phyloP scores from a whole-genome alignment of 1,284 basidiomycete genomes.

The Boletellus deceptivus region DNA sequence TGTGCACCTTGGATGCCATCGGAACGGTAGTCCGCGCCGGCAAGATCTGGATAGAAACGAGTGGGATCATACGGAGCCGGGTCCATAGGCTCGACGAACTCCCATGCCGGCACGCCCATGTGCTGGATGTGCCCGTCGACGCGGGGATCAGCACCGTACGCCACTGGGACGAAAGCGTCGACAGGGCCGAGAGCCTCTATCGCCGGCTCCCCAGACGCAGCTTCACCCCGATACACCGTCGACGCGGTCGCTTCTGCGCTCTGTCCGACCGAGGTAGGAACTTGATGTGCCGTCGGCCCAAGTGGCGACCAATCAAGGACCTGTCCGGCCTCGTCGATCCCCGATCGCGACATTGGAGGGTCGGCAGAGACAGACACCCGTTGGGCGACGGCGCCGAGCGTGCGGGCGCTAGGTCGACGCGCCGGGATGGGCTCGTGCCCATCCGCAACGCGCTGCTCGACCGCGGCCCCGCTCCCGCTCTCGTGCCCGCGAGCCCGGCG shows the following conservation, averaged over 20 bases:
- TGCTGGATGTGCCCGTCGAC: too few relatives aligned
- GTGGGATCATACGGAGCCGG: neutral
- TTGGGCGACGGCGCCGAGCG: neutral
- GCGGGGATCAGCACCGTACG: too few relatives aligned
- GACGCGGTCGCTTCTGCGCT: too few relatives aligned
- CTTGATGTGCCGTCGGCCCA: neutral
- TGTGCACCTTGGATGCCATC: neutral
- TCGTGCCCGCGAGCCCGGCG: neutral
- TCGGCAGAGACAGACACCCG: neutral
- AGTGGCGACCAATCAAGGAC: neutral
- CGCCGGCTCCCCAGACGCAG: too few relatives aligned
- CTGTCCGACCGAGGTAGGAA: neutral
- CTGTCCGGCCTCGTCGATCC: neutral
- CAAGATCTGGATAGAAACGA: neutral
- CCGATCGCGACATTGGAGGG: neutral
- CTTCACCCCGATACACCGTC: too few relatives aligned
- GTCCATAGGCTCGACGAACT: too few relatives aligned
- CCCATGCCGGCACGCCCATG: too few relatives aligned
- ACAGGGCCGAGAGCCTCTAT: too few relatives aligned
- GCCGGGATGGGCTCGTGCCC: too few relatives aligned
- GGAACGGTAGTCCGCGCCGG: neutral
- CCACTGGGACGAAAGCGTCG: too few relatives aligned
- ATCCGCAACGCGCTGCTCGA: too few relatives aligned
- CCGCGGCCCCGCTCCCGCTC: too few relatives aligned
- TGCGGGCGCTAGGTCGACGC: neutral